Base-by-base conservation (phyloP, 1,284 basidiomycete species). In the Leccinum huronense region DNA sequence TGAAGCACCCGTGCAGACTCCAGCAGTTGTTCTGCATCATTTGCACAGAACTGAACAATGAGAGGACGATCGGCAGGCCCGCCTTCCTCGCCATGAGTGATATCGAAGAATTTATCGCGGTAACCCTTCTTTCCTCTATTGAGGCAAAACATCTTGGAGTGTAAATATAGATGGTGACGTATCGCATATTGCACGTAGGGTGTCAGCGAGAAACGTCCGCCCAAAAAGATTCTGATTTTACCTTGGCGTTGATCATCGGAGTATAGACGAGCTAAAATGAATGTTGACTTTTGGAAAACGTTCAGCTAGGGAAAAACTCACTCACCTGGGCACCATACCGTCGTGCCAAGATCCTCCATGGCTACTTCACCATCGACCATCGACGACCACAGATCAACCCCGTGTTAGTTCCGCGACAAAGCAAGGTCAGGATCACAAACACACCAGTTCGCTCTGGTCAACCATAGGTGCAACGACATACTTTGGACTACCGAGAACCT, bases 381-480 rank as follows among this genome's bases (percentile, higher is more conserved):
- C 60, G 66, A 66, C 2, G 8, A 57, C 36, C 66, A 48, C 5
- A 14, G 8, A 30, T 42, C 30, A 14, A 30, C 5, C 40, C 10
- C 7, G 16, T 11, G 58, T 11, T 56, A 55, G 38, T 9, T 38
- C n/a, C n/a, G 27, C 10, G n/a, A 33, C 16, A 48, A 16, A 30
- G 5, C 10, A 42, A 13, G 3, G 10, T 45, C 11, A 40, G 6
- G 8, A 13, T 56, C n/a, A 19, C 14, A 11, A 9, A 83, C 90
- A 72, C 68, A 95, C 94, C 74, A 98, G 84, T 77, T 98, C 96
- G 72, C 92, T 95, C 79, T 97, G 94, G 77, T 98, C 96, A 0
- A 98, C 97, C 97, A 98, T 98, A 9, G 97, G 96, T 11, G 95
- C 97, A 11, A 98, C 93, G 54, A 98, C 85, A 73, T 86, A 89